Base-by-base conservation (phyloP, 768 basidiomycete species). In the Pholiota microspora region DNA sequence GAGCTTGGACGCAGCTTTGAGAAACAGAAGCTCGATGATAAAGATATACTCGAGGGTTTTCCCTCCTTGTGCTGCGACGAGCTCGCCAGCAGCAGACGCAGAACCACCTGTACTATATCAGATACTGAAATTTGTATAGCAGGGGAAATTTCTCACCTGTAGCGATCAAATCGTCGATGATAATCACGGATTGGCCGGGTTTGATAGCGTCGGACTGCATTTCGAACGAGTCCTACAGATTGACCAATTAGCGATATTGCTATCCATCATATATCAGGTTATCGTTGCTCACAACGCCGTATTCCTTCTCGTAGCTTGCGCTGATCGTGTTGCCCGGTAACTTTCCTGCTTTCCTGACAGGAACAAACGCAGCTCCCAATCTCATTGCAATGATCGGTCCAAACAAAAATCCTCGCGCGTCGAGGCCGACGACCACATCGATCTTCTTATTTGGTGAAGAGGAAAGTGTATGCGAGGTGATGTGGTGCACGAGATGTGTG, bases 81-180 rank as follows among this genome's bases (percentile, higher is more conserved):
- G 88, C 62, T 95, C 82, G 46, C 94, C 94, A 3, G 96, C 94
- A 3, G 95, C 94, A 56, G 82, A 84, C 7, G 97, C 97, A 28
- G 94, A 97, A 7, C 97, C 97, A 57, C 94, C 94, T 92, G 50
- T 10, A 54, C 28, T 45, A 29, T 32, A 15, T 38, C 45, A 28
- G 16, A 45, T 48, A 55, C 35, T 24, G 23, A 51, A 52, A 51
- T 9, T 50, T 23, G 32, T 27, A 18, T 28, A 34, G 29, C 28
- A 25, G 49, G 27, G 38, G 25, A 29, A 6, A 56, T n/a, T 49
- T 58, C 78, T 38, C 59, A 90, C 95, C 96, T 27, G 96, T 98
- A 0, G 97, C 97, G 59, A 99, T 92, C 35, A 99, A 78, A 70
- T 99, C 97, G 71, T 99, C 97, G 24, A 99, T 77, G 40, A 99